Conservation (phyloP, 1,284 basidiomycete genomes). For the Ustilago sp. region DNA sequence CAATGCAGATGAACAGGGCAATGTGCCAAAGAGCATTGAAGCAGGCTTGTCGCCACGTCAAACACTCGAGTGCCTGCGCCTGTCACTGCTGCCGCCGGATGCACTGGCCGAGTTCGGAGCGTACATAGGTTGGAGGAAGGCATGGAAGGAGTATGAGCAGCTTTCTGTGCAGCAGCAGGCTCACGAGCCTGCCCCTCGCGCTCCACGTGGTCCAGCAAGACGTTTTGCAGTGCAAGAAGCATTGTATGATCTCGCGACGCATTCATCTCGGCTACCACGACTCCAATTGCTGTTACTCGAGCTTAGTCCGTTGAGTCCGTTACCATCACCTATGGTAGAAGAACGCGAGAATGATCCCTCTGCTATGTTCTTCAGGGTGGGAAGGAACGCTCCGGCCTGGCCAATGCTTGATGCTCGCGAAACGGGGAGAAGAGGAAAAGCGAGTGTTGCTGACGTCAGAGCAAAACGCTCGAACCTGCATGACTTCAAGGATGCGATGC, state of each 20-base stretch:
- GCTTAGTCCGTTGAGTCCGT: slow-evolving; percentile 27
- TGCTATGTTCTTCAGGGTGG: not conserved
- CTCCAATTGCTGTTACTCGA: slow-evolving; percentile 35
- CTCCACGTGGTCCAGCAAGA: slow-evolving; percentile 39
- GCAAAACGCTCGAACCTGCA: slow-evolving; percentile 17
- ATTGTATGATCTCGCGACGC: slow-evolving; percentile 28
- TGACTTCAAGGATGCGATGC: slow-evolving; percentile 4
- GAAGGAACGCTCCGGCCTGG: not conserved
- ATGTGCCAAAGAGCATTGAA: slow-evolving; percentile 23
- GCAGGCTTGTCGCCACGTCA: slow-evolving; percentile 24
- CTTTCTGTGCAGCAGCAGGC: slow-evolving; percentile 27
- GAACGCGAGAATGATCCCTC: slow-evolving; percentile 10
- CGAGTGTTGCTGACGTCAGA: slow-evolving; percentile 11
- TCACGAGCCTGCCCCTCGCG: slow-evolving; percentile 27
- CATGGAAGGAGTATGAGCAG: slow-evolving; percentile 37
- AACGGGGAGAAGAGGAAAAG: not conserved
- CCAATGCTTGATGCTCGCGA: not conserved
- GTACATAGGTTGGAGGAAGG: slow-evolving; percentile 37
- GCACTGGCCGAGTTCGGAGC: slow-evolving; percentile 36
- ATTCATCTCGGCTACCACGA: slow-evolving; percentile 27
- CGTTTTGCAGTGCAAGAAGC: slow-evolving; percentile 45
- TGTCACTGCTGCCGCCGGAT: slow-evolving; percentile 44
- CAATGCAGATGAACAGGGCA: slow-evolving; percentile 32
- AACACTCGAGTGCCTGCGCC: slow-evolving; percentile 31
- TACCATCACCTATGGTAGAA: slow-evolving; percentile 24